Evolutionary conservation across 805 yeast species (phyloP), one percentile per base, ranked within the genome.

Genomic region (Metschnikowia lunata): DNA sequence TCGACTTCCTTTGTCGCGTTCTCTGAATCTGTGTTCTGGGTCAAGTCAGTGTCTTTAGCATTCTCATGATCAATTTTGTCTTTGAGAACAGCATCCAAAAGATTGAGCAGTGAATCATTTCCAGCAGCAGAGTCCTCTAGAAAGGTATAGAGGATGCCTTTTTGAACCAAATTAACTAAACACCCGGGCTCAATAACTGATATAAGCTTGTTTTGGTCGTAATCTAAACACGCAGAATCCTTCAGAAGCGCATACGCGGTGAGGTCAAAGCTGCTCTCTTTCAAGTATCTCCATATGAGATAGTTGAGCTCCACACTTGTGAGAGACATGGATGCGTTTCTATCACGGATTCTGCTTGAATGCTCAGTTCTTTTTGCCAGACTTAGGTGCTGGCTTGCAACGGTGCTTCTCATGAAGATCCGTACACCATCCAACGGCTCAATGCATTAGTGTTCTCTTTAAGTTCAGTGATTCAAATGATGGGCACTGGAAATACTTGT

Each of bases 241-340:
- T 85, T 83, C 50, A 85, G 87, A 27, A 93, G 65, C 0, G 97
- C 95, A 56, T 76, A 80, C 0, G 96, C 89, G 1, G 93, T 73
- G 15, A 87, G 72, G 40, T 86, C 90, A 33, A 75, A 72, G 3
- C 95, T 95, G 6, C 83, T 71, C 61, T 93, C 98, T 59, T 88
- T 96, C 32, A 89, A 73, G 59, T 91, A 93, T 49, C 97, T 69
- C 96, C 97, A 93, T 42, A 91, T 79, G 54, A 93, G 75, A 60
- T 91, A 91, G 69, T 91, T 93, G 43, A 91, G 76, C 64, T 89
- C 95, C 45, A 77, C 80, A 45, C 93, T 83, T 6, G 93, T 78
- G 39, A 91, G 67, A 26, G 95, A 84, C 96, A 88, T 88, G 38
- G 31, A 11, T 12, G 31, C 31, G 11, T 29, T 29, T 29, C n/a